phyloP scores from a whole-genome alignment of 129 eudicot species.

The Deinandra increscens region DNA sequence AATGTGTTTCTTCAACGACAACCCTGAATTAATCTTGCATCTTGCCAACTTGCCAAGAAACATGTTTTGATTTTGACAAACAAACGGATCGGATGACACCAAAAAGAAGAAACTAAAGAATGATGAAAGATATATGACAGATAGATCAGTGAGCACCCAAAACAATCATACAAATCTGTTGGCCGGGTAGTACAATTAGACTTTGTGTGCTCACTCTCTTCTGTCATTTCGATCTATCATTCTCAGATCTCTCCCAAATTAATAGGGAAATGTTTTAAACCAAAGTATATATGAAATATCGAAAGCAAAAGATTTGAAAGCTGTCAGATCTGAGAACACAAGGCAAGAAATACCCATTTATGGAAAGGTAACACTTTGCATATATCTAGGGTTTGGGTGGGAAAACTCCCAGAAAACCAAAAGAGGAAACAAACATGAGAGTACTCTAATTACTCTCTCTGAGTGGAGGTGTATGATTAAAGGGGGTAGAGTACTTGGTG shows the following conservation, averaged over 20 bases:
- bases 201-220: slow-evolving; percentile 59
- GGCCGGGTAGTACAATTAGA: slow-evolving; percentile 25
- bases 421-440: background rate
- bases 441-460: background rate
- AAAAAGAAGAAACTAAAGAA: background rate
- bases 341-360: background rate
- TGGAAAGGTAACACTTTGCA: background rate
- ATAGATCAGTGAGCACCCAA: slow-evolving; percentile 52
- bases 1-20: no score
- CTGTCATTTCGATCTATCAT: slow-evolving; percentile 39
- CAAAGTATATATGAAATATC: no score
- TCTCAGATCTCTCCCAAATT: background rate
- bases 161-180: slow-evolving; percentile 39
- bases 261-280: no score
- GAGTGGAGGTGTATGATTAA: background rate
- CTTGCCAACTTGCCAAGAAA: no score
- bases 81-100: no score
- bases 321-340: slow-evolving; percentile 1
- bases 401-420: background rate
- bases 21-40: no score
- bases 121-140: slow-evolving; percentile 33
- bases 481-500: slow-evolving; percentile 5
- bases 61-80: no score
- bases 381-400: background rate
- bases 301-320: no score